phyloP scores from a whole-genome alignment of 208 protist genomes.

The Trypanosoma cruzi region DNA sequence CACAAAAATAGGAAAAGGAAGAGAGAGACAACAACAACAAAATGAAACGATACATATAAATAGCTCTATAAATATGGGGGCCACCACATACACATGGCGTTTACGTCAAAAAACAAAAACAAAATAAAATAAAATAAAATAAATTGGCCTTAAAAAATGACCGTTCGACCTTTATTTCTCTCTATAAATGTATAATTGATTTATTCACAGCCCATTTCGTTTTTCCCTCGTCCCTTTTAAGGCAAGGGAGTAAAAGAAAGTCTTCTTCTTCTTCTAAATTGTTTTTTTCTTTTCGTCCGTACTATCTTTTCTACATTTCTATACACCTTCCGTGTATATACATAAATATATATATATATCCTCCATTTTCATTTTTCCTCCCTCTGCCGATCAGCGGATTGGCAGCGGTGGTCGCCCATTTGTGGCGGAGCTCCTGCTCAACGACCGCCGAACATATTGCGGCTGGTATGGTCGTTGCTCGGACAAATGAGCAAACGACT shows the following conservation, averaged over 20 bases:
- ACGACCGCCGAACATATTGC: conserved; percentile 15
- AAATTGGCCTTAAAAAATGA: too few relatives aligned
- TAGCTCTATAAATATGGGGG: too few relatives aligned
- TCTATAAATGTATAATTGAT: too few relatives aligned
- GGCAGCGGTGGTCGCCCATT: conserved; percentile 8
- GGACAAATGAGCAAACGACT: conserved; percentile 45
- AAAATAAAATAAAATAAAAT: too few relatives aligned
- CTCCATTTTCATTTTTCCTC: not conserved
- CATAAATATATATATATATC: not conserved
- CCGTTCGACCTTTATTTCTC: too few relatives aligned
- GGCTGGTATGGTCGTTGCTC: conserved; percentile 34
- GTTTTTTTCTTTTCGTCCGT: conserved; percentile 8
- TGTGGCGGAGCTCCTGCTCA: not conserved
- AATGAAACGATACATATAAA: not conserved
- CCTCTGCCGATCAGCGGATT: conserved; percentile 10
- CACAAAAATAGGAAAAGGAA: conserved; percentile 17
- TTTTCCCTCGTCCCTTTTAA: not conserved
- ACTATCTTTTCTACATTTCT: not conserved
- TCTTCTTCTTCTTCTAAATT: conserved; percentile 7
- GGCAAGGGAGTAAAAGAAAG: too few relatives aligned
- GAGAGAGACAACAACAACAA: conserved; percentile 1
- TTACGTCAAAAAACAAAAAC: too few relatives aligned
- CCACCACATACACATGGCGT: too few relatives aligned
- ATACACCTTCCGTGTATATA: not conserved
- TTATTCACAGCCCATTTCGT: conserved; percentile 14